phyloP scores from a whole-genome alignment of 78 protist genomes.

The Emiliania huxleyi region DNA sequence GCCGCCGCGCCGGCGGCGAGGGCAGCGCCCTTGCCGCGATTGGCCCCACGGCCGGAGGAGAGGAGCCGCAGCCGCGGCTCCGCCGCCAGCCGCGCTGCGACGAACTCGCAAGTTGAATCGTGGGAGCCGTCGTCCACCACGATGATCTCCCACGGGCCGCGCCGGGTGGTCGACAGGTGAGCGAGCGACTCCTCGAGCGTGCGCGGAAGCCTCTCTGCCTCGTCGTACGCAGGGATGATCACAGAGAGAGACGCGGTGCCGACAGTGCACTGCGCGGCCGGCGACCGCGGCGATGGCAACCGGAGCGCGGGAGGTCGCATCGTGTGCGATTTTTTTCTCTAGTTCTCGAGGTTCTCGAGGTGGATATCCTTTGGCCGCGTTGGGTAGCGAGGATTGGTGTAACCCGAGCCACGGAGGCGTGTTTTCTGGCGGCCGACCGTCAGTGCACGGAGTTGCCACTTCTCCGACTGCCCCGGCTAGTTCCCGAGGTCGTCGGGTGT shows the following conservation, averaged over 20 bases:
- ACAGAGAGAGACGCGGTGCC: not conserved
- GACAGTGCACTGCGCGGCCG: too few relatives aligned
- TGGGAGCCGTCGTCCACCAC: constrained; percentile 74
- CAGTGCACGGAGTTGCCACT: too few relatives aligned
- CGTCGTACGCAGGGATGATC: constrained; percentile 76
- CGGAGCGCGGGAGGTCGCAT: too few relatives aligned
- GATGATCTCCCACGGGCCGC: constrained; percentile 57
- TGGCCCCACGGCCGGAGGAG: constrained; percentile 37
- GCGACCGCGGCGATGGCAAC: too few relatives aligned
- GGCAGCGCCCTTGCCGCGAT: constrained; percentile 83
- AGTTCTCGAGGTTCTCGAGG: too few relatives aligned
- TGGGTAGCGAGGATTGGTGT: too few relatives aligned
- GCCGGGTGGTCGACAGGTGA: constrained; percentile 1
- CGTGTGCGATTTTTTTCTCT: too few relatives aligned
- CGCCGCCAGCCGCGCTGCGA: not conserved
- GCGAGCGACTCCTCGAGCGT: constrained; percentile 31
- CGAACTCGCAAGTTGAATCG: constrained; percentile 56
- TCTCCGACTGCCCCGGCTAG: too few relatives aligned
- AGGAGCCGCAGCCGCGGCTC: not conserved
- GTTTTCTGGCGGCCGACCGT: too few relatives aligned
- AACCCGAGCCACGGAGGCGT: too few relatives aligned
- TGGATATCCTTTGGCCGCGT: too few relatives aligned
- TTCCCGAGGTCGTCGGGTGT: too few relatives aligned
- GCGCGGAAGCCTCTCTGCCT: constrained; percentile 55
- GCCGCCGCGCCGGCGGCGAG: constrained; percentile 24